Evolutionary conservation across 176 grass and related monocot genomes (phyloP).

Genomic region (Pontederia paniculata): DNA sequence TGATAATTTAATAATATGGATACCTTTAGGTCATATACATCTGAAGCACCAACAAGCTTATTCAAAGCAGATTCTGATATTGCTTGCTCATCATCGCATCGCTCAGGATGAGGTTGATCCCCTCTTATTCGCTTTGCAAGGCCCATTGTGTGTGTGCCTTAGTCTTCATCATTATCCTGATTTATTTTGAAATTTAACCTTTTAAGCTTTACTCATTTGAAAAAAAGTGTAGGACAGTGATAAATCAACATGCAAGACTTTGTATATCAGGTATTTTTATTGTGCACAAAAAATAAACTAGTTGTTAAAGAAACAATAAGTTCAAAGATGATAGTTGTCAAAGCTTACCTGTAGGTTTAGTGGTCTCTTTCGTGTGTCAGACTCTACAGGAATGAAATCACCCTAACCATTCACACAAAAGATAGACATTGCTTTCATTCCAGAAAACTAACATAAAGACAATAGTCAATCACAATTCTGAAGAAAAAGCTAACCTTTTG

Average conservation of each 20-base stretch:
- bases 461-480: no score
- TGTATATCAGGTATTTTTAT: no score
- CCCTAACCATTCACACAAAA: conserved; percentile 29
- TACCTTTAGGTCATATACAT: conserved; percentile 65
- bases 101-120: conserved; percentile 45
- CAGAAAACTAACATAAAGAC: not conserved
- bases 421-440: conserved; percentile 3
- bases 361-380: conserved; percentile 36
- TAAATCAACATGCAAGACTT: no score
- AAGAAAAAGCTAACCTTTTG: conserved; percentile 28
- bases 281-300: no score
- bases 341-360: conserved; percentile 52
- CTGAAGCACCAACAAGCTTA: conserved; percentile 68
- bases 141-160: conserved; percentile 23
- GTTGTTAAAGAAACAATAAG: no score
- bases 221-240: no score
- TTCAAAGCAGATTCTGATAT: conserved; percentile 78
- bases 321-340: not conserved
- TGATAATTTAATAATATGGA: not conserved
- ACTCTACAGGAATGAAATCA: conserved; percentile 64
- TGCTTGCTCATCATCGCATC: conserved; percentile 62
- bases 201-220: not conserved
- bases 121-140: conserved; percentile 19
- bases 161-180: conserved; percentile 39
- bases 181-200: conserved; percentile 10